phyloP scores from a whole-genome alignment of 345 rosid species.

The Geranium rotundifolium region DNA sequence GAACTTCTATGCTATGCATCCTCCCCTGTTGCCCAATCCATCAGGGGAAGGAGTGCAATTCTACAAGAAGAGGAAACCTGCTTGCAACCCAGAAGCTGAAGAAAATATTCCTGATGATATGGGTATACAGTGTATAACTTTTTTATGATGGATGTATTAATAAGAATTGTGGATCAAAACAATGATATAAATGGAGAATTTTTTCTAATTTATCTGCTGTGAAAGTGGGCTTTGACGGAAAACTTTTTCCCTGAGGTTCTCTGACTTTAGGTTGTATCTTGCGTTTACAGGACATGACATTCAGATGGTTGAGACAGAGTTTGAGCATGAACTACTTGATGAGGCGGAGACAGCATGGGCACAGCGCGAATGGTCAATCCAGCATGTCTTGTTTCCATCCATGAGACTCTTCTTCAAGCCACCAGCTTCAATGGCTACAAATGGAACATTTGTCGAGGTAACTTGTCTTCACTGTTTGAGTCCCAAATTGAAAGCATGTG shows the following conservation, averaged over 20 bases:
- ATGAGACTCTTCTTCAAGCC: constrained; percentile 88
- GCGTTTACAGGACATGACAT: constrained; percentile 26
- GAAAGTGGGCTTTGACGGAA: neutral
- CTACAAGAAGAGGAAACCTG: constrained; percentile 36
- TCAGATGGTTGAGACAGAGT: constrained; percentile 27
- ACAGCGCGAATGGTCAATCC: constrained; percentile 94
- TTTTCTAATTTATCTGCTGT: neutral
- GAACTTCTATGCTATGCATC: constrained; percentile 84
- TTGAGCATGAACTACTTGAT: constrained; percentile 52
- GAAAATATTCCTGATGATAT: constrained; percentile 12
- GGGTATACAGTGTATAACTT: constrained; percentile 23
- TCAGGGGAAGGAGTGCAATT: constrained; percentile 57
- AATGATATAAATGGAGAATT: too few species aligned
- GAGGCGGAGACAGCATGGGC: constrained; percentile 93
- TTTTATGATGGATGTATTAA: neutral
- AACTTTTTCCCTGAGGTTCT: neutral
- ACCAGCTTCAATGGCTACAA: constrained; percentile 64
- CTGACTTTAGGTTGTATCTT: neutral
- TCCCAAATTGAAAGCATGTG: too few species aligned
- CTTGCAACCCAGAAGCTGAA: constrained; percentile 19
- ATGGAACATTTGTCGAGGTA: constrained; percentile 94
- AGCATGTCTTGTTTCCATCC: constrained; percentile 86
- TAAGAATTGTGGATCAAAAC: neutral
- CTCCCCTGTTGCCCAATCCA: constrained; percentile 82
- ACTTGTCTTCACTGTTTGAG: neutral